phyloP scores from a whole-genome alignment of 2,329 filamentous ascomycete species.

The Apiospora aurea region DNA sequence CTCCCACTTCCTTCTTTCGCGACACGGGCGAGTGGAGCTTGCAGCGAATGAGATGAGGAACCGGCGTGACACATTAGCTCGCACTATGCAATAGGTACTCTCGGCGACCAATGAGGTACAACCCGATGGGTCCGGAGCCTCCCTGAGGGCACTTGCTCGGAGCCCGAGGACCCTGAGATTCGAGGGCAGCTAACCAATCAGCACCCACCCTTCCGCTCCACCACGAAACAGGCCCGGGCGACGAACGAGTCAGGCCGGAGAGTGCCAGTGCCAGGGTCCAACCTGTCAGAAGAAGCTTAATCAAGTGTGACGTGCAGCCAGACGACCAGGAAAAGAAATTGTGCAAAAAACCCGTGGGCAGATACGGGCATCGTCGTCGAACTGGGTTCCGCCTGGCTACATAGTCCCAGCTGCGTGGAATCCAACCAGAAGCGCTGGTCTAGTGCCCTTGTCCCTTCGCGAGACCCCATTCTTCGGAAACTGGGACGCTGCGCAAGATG shows the following conservation, averaged over 20 bases:
- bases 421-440: background rate
- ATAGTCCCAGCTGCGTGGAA: background rate
- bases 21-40: background rate
- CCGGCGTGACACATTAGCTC: slow-evolving; percentile 2
- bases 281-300: slow-evolving; percentile 10
- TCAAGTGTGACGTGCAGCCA: background rate
- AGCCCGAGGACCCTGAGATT: background rate
- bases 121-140: background rate
- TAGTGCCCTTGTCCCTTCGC: too few relatives aligned
- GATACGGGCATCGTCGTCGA: background rate
- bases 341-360: too few relatives aligned
- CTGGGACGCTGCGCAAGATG: background rate
- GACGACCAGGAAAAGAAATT: background rate
- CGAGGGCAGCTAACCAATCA: background rate
- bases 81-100: background rate
- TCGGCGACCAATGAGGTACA: background rate
- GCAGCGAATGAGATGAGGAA: background rate
- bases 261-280: background rate
- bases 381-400: background rate
- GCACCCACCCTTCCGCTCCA: background rate
- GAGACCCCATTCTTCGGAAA: background rate
- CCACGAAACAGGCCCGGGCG: background rate
- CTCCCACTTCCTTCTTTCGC: background rate
- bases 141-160: background rate
- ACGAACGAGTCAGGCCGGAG: background rate